Conservation (phyloP, 345 rosid species). For the Trapa bicornis region DNA sequence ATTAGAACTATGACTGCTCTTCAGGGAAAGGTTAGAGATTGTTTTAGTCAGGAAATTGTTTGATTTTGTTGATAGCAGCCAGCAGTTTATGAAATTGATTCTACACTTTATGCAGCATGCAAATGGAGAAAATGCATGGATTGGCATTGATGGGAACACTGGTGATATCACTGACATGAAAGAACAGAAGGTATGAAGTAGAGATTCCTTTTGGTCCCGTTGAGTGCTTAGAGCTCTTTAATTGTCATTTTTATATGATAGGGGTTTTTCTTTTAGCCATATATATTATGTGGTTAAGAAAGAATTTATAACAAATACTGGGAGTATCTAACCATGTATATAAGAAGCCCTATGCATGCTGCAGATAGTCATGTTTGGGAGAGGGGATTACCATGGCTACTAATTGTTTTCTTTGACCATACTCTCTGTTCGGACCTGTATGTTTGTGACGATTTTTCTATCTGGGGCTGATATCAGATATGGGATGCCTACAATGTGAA, state of each 20-base stretch:
- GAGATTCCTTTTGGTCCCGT: not conserved
- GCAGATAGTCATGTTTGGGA: no score
- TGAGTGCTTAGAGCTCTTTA: not conserved
- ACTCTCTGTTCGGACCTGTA: not conserved
- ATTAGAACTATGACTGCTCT: constrained; percentile 73
- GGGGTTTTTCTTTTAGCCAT: no score
- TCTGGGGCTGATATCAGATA: constrained; percentile 28
- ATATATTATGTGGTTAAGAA: not conserved
- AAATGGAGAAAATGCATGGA: constrained; percentile 95
- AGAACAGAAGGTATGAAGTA: constrained; percentile 54
- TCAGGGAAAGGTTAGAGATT: constrained; percentile 64
- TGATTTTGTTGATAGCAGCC: not conserved
- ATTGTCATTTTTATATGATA: not conserved
- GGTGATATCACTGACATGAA: constrained; percentile 90
- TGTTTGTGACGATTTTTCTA: not conserved
- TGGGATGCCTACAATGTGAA: constrained; percentile 97
- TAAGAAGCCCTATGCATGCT: not conserved
- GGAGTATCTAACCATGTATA: not conserved
- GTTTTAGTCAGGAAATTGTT: not conserved
- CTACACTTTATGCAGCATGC: constrained; percentile 47
- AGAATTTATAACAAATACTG: not conserved
- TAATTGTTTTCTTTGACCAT: not conserved
- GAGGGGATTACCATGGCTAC: no score
- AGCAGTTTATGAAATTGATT: not conserved
- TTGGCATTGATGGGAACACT: constrained; percentile 82